Base-by-base conservation (phyloP, 2,329 filamentous ascomycete genomes). In the Arthrobotrys sinensis region DNA sequence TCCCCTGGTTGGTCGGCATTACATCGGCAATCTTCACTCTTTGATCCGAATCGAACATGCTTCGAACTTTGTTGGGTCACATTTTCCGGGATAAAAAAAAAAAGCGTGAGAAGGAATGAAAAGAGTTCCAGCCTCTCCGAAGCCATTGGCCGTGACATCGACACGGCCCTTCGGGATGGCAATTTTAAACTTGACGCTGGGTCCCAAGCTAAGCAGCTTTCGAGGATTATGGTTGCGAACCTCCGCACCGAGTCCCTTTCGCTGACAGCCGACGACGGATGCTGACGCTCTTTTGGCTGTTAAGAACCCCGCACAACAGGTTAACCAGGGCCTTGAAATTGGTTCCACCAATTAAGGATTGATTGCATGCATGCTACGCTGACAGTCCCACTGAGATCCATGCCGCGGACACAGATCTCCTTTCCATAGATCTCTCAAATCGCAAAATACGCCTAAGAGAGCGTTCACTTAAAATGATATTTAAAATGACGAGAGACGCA, bases 271-370 rank as follows among this genome's bases (percentile, higher is more conserved):
- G 60, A 73, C 48, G 24, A 60, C 45, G 60, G 60, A 63, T 46
- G 67, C 67, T 63, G 67, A 71, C 55, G 62, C 70, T 43, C n/a
- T 73, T 73, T 68, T 69, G 46, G 63, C 55, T 76, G 57, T 60
- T 48, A 10, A 28, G 19, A 62, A 69, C 72, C 65, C 72, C 72
- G 72, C 72, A 75, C 70, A 65, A 63, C 28, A 73, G 24, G 52
- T 52, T 66, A 36, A 57, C 60, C 34, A 66, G 60, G 60, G 69
- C 69, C 63, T 40, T 57, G 32, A 70, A 65, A 40, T 72, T 63
- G 45, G 67, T 67, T 78, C 60, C 62, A 72, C 67, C 60, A 78
- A 72, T 72, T 71, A 52, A 38, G 53, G 46, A 45, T 63, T 45
- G 24, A 43, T 36, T 48, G 55, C 40, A 67, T 21, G 21, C 38